Evolutionary conservation across 768 basidiomycete genomes (phyloP).

Genomic region (Tricholoma saponaceum): DNA sequence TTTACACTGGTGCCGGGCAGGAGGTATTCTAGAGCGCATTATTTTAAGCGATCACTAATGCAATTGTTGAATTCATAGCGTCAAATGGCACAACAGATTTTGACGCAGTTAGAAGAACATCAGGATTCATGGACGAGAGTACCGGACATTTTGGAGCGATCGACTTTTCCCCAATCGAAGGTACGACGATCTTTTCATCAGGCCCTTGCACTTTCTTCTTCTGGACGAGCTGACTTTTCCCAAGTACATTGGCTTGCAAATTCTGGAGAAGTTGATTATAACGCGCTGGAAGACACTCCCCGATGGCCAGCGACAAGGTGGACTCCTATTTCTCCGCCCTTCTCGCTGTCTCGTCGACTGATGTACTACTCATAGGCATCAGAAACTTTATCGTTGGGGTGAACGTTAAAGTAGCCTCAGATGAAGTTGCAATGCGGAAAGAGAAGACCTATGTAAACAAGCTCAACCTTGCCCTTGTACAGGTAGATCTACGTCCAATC

Average conservation of each 20-base stretch:
- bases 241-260: constrained; percentile 95
- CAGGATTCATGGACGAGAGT: constrained; percentile 97
- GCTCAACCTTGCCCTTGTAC: constrained; percentile 92
- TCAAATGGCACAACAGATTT: constrained; percentile 88
- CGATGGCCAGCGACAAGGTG: constrained; percentile 93
- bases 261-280: constrained; percentile 90
- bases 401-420: constrained; percentile 89
- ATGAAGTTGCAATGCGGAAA: constrained; percentile 84
- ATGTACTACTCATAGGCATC: constrained; percentile 54
- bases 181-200: constrained; percentile 29
- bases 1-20: constrained; percentile 70
- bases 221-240: neutral
- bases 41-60: constrained; percentile 17
- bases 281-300: constrained; percentile 97
- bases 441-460: constrained; percentile 96
- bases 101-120: constrained; percentile 95
- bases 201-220: neutral
- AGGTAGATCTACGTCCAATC: constrained; percentile 47
- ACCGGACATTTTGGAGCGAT: constrained; percentile 85
- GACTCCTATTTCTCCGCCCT: neutral
- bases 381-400: constrained; percentile 94
- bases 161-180: constrained; percentile 83
- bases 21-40: constrained; percentile 55
- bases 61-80: constrained; percentile 51
- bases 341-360: neutral